phyloP scores from a whole-genome alignment of 495 filamentous ascomycete genomes.

The Tuber indicum region DNA sequence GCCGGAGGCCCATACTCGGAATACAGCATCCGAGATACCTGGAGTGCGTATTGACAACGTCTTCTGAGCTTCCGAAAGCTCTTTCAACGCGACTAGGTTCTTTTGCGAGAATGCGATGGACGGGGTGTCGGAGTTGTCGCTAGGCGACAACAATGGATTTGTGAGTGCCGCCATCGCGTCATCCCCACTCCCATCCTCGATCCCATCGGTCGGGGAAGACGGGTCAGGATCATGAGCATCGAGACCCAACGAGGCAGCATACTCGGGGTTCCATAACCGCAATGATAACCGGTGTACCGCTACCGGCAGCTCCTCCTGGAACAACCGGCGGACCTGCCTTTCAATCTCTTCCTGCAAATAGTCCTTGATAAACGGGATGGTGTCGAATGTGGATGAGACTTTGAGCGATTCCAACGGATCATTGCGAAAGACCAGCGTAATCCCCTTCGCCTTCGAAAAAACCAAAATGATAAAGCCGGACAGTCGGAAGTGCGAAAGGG shows the following conservation, averaged over 20 bases:
- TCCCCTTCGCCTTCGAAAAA: constrained; percentile 92
- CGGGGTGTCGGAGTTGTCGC: constrained; percentile 32
- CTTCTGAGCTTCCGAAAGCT: constrained; percentile 72
- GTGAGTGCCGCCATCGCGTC: constrained; percentile 44
- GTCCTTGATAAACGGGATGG: constrained; percentile 94
- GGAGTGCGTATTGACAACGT: constrained; percentile 86
- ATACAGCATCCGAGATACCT: constrained; percentile 72
- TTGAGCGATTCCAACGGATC: constrained; percentile 96
- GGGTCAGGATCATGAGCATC: constrained; percentile 27
- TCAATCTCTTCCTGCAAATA: constrained; percentile 97
- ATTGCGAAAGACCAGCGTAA: constrained; percentile 95
- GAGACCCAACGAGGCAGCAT: constrained; percentile 49
- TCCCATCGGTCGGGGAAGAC: constrained; percentile 14
- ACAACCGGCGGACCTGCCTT: constrained; percentile 78
- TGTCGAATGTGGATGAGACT: constrained; percentile 97
- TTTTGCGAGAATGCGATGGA: constrained; percentile 35
- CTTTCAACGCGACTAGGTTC: constrained; percentile 49
- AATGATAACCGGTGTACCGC: constrained; percentile 92
- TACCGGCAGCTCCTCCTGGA: constrained; percentile 95
- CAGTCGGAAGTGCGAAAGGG: constrained; percentile 90
- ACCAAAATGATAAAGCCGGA: constrained; percentile 96
- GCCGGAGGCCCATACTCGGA: constrained; percentile 76
- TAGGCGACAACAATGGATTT: constrained; percentile 33
- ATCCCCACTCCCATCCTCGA: constrained; percentile 48
- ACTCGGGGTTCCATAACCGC: constrained; percentile 82